Evolutionary conservation across 306 rosid species (phyloP), one percentile per base, ranked within the genome.

Genomic region (Hippophae rhamnoides): DNA sequence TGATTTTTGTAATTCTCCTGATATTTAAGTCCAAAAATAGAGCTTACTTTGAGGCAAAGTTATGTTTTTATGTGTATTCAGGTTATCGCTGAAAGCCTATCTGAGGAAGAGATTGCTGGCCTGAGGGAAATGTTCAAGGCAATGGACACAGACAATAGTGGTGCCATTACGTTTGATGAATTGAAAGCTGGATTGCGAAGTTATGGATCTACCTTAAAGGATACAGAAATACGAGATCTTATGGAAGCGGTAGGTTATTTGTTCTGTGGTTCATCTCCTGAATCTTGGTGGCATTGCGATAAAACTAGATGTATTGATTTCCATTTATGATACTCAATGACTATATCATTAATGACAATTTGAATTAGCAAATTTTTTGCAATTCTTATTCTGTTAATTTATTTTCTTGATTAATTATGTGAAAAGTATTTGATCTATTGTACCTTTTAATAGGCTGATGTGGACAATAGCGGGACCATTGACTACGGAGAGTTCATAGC

Each of bases 41-140:
- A 65, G 50, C 47, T 72, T 63, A 47, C 46, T 53, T 13, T 61
- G 52, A 65, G 54, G 18, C 26, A 14, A 41, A 41, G 31, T 57
- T 31, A 18, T 51, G 50, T 52, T 62, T 70, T 61, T 73, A 26
- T 64, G 69, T 71, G 56, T 54, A 66, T 62, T 53, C 68, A 89
- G 97, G 95, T 89, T 54, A 89, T 89, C 64, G 97, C 97, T 47
- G 97, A 89, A 79, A 89, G 97, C 82, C 83, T 89, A 18, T 89
- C 97, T 0, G 97, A 89, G 71, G 97, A 89, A 73, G 97, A 89
- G 83, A 89, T 89, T 75, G 97, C 97, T 67, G 97, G 97, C 71
- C 67, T 89, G 80, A 81, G 84, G 74, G 97, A 89, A 69, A 86
- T 89, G 95, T 89, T 89, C 58, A 69, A 68, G 72, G 78, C 95